Evolutionary conservation across 169 alveolate species (phyloP).

Genomic region (Cryptosporidium andersoni): DNA sequence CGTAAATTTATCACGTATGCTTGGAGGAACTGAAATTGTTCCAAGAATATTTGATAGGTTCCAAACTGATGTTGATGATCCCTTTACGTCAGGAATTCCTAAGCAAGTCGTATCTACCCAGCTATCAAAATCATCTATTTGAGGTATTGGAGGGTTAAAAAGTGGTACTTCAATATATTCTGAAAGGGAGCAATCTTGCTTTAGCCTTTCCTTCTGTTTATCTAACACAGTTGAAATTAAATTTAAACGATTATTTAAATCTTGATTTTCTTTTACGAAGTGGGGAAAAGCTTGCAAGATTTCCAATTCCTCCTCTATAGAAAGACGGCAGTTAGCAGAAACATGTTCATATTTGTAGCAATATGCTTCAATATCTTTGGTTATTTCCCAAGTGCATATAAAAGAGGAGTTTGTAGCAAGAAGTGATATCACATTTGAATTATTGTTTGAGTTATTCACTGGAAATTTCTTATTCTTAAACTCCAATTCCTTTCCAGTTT

Average conservation of each 20-base stretch:
- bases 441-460: neutral
- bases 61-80: conserved; percentile 27
- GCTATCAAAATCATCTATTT: conserved; percentile 72
- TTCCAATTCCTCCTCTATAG: conserved; percentile 77
- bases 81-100: conserved; percentile 20
- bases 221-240: conserved; percentile 48
- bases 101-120: conserved; percentile 55
- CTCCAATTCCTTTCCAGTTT: neutral
- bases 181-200: neutral
- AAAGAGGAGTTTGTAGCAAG: neutral
- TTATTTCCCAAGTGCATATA: conserved; percentile 68
- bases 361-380: conserved; percentile 70
- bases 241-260: conserved; percentile 73
- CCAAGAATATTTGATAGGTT: conserved; percentile 43
- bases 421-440: neutral
- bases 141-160: conserved; percentile 72
- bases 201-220: neutral
- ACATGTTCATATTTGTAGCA: conserved; percentile 60
- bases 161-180: conserved; percentile 13
- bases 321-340: conserved; percentile 78
- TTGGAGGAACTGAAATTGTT: conserved; percentile 44
- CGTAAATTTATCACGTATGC: neutral
- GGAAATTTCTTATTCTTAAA: no score
- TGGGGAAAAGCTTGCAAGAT: conserved; percentile 75
- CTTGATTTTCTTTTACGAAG: conserved; percentile 71